A percentile compares a stretch with the other conserved stretches of the same genome.
Evolutionary conservation across 768 basidiomycete genomes (phyloP).

Genomic region (Tulasnella sp.): DNA sequence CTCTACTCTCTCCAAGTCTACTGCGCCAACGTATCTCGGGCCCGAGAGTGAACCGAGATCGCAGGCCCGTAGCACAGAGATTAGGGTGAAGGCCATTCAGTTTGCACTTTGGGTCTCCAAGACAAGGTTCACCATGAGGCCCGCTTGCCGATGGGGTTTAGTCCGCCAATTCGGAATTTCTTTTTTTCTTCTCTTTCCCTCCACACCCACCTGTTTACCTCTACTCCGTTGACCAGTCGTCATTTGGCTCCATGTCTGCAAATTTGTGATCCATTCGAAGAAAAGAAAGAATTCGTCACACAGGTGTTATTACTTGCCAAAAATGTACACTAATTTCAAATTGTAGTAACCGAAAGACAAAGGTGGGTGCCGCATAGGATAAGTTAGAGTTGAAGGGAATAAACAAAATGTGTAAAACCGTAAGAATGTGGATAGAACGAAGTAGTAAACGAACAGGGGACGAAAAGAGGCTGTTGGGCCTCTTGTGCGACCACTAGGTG

Average conservation of each 20-base stretch:
- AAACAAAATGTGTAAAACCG: neutral
- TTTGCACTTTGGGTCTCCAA: neutral
- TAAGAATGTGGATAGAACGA: neutral
- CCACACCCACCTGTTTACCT: neutral
- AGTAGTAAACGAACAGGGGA: neutral
- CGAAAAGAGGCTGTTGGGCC: neutral
- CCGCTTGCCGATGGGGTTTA: neutral
- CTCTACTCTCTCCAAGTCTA: neutral
- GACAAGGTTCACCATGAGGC: slow-evolving; percentile 7
- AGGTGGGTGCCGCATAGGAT: slow-evolving; percentile 1
- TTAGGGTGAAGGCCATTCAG: neutral
- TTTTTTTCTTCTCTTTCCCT: neutral
- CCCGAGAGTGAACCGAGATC: neutral
- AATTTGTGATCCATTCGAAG: neutral
- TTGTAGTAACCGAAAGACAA: neutral
- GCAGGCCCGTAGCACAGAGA: neutral
- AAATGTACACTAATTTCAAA: neutral
- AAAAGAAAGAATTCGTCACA: neutral
- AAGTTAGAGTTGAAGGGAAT: neutral
- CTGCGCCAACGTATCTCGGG: neutral
- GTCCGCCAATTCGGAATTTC: neutral
- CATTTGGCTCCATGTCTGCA: neutral
- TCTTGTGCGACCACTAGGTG: neutral
- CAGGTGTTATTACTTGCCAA: slow-evolving; percentile 1
- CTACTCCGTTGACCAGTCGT: neutral